phyloP scores from a whole-genome alignment of 1,284 basidiomycete species.

The Peniophora sp. region DNA sequence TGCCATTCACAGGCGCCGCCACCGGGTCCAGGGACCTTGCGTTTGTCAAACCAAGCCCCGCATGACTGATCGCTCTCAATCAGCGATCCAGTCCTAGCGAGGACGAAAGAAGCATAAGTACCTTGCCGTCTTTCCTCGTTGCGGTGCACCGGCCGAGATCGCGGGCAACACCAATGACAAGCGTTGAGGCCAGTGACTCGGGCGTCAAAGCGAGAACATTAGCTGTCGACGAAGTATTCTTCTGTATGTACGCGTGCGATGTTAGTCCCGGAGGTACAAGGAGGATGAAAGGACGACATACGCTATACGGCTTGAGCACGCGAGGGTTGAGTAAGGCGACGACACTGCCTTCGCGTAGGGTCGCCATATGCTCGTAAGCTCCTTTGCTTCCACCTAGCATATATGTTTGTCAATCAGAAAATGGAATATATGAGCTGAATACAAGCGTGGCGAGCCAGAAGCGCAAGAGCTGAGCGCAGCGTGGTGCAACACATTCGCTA shows the following conservation, averaged over 20 bases:
- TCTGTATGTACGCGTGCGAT: conserved; percentile 33
- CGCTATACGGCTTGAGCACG: conserved; percentile 80
- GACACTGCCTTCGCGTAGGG: conserved; percentile 82
- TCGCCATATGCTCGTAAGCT: conserved; percentile 84
- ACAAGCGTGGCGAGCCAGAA: no score
- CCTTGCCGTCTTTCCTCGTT: conserved; percentile 68
- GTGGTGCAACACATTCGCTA: no score
- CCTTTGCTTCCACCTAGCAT: conserved; percentile 64
- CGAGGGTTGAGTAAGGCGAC: conserved; percentile 86
- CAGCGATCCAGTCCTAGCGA: no score
- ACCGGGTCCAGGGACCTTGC: conserved; percentile 25
- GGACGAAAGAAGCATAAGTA: no score
- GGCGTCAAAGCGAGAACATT: conserved; percentile 89
- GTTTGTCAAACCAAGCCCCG: conserved; percentile 82
- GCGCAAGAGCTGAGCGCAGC: no score
- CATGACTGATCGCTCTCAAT: no score
- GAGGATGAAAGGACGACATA: conserved; percentile 23
- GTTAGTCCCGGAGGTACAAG: conserved; percentile 1
- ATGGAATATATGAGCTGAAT: no score
- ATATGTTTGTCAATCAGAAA: no score
- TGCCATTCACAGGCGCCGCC: conserved; percentile 89
- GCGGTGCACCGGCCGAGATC: conserved; percentile 84
- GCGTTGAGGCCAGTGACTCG: conserved; percentile 68
- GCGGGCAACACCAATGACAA: conserved; percentile 78
- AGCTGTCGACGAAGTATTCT: conserved; percentile 65